Evolutionary conservation across 2,329 filamentous ascomycete genomes (phyloP).

Genomic region (Pseudogymnoascus sp.): DNA sequence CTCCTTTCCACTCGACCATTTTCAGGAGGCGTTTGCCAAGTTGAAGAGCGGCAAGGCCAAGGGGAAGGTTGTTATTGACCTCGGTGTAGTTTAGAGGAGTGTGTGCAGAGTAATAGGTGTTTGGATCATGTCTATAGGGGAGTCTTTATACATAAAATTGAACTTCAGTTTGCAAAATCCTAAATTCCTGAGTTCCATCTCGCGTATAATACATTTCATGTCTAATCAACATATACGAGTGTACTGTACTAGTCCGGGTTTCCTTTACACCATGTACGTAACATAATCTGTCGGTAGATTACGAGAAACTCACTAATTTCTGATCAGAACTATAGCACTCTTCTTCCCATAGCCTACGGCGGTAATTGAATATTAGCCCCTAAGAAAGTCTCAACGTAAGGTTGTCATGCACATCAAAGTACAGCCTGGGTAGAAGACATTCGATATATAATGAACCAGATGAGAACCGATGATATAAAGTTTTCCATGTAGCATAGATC

Average conservation of each 20-base stretch:
- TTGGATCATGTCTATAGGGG: not conserved
- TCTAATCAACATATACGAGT: not conserved
- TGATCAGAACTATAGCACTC: not conserved
- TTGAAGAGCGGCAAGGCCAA: slow-evolving; percentile 35
- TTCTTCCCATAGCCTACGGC: not conserved
- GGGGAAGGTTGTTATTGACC: slow-evolving; percentile 39
- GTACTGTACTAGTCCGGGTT: not conserved
- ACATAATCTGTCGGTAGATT: not conserved
- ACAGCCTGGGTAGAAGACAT: not conserved
- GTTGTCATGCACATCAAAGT: not conserved
- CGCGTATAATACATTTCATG: not conserved
- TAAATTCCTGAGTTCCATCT: not conserved
- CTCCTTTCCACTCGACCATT: slow-evolving; percentile 37
- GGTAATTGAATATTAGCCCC: not conserved
- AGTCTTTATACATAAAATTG: not conserved
- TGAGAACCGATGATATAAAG: no score
- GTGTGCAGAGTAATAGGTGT: not conserved
- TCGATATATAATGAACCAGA: not conserved
- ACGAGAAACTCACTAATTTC: not conserved
- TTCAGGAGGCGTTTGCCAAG: slow-evolving; percentile 35
- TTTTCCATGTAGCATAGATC: no score
- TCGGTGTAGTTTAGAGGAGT: slow-evolving; percentile 15
- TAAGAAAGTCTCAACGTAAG: not conserved
- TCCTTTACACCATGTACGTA: not conserved
- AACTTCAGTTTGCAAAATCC: not conserved